Evolutionary conservation across 129 eudicot genomes (phyloP).

Genomic region (Mikania micrantha): DNA sequence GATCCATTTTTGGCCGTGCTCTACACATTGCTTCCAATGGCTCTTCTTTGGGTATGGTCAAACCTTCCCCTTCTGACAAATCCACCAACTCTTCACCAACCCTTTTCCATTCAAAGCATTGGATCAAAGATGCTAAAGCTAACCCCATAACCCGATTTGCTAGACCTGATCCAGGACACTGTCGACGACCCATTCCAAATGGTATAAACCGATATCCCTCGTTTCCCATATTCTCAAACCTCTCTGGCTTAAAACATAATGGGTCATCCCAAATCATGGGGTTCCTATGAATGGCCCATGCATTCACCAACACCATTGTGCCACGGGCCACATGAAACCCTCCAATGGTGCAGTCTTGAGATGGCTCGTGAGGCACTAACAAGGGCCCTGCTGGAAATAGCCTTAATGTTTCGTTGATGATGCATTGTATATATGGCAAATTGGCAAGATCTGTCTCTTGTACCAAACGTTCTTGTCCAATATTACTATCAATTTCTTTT

Average conservation of each 20-base stretch:
- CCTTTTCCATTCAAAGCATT: constrained; percentile 39
- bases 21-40: constrained; percentile 37
- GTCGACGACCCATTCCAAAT: constrained; percentile 37
- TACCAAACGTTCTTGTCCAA: constrained; percentile 27
- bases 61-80: constrained; percentile 21
- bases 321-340: constrained; percentile 35
- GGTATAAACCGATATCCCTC: constrained; percentile 28
- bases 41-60: constrained; percentile 32
- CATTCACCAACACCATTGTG: constrained; percentile 35
- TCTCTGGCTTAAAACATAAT: constrained; percentile 26
- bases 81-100: constrained; percentile 23
- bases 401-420: constrained; percentile 28
- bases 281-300: constrained; percentile 43
- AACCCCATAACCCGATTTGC: constrained; percentile 19
- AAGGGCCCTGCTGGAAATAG: constrained; percentile 33
- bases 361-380: constrained; percentile 33
- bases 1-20: constrained; percentile 13
- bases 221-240: constrained; percentile 20
- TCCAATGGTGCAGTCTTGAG: constrained; percentile 36
- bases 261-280: constrained; percentile 30
- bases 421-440: constrained; percentile 29
- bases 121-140: constrained; percentile 28
- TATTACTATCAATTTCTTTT: constrained; percentile 28
- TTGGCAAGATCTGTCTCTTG: constrained; percentile 38
- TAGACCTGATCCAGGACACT: constrained; percentile 32